Base-by-base conservation (phyloP, 1,284 basidiomycete genomes). In the Meira nashicola region DNA sequence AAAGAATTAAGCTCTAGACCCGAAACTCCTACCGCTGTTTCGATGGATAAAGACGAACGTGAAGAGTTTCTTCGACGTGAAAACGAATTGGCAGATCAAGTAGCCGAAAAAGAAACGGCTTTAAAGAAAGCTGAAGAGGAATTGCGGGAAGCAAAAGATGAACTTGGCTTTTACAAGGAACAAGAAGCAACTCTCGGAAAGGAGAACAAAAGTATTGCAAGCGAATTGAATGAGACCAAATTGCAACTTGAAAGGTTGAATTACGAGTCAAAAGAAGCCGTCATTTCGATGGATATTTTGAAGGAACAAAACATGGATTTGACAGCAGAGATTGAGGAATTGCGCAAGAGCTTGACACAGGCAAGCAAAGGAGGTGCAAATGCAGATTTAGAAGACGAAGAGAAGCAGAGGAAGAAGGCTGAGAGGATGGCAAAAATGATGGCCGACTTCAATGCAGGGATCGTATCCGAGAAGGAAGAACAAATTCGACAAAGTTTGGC, bases 341-440 rank as follows among this genome's bases (percentile, higher is more conserved):
- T 96, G 49, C 69, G 76, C 62, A 75, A 73, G 64, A 64, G 60
- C 54, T 59, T 70, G 25, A 63, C 54, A 23, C 67, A 72, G 38
- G 63, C 60, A 0, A 62, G 59, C 47, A 59, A 65, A 56, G 62
- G 37, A 46, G 67, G 64, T 52, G 63, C 59, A 47, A 82, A 85
- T 28, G 89, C 92, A 55, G 64, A 75, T 48, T 67, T 87, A 12
- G 87, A 86, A 37, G 85, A 86, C 23, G 94, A 96, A 79, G 94
- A 66, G 94, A 97, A 95, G 82, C 94, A 98, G 83, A 94, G 92
- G 83, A 87, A 91, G 80, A 98, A 97, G 81, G 92, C 95, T 74
- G 94, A 97, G 82, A 95, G 95, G 84, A 92, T 99, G 89, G 92
- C 90, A n/a, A 83, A 94, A 68, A 95, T 99, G 92, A 96, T 99